Evolutionary conservation across 179 eudicot genomes (phyloP).

Genomic region (Sideroxylon spinosum): DNA sequence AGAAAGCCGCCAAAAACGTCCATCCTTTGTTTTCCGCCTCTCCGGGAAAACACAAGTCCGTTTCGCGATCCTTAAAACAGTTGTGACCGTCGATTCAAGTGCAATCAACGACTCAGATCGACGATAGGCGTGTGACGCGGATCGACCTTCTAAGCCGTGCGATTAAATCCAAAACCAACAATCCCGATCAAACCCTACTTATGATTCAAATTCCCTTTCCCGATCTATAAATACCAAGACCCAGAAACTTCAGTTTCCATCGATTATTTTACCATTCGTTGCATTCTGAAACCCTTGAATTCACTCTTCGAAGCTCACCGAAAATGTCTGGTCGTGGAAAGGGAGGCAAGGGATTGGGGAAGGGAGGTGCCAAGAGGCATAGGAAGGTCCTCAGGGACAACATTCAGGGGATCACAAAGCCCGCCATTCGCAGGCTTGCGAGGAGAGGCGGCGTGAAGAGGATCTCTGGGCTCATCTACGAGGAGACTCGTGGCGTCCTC

Average conservation of each 20-base stretch:
- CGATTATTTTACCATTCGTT: no score
- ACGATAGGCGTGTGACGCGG: not conserved
- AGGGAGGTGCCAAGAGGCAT: slow-evolving; percentile 39
- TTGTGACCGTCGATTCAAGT: not conserved
- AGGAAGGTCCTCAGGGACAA: slow-evolving; percentile 34
- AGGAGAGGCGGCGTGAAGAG: slow-evolving; percentile 32
- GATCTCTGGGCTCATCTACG: slow-evolving; percentile 30
- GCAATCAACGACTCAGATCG: not conserved
- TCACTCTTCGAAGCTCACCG: not conserved
- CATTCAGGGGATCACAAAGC: slow-evolving; percentile 36
- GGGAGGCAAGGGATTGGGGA: slow-evolving; percentile 39
- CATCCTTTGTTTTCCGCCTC: not conserved
- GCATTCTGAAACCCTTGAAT: not conserved
- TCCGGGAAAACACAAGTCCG: not conserved
- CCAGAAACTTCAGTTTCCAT: not conserved
- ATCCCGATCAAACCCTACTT: not conserved
- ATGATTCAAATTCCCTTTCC: not conserved
- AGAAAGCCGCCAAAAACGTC: not conserved
- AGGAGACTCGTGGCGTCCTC: slow-evolving; percentile 26
- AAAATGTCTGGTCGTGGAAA: slow-evolving; percentile 33
- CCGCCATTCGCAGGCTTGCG: slow-evolving; percentile 28
- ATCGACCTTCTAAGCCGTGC: slow-evolving; percentile 1
- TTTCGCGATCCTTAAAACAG: not conserved
- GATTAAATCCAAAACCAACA: not conserved
- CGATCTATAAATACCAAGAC: not conserved